Evolutionary conservation across 176 grass and related monocot genomes (phyloP).

Genomic region (Eremochloa ophiuroides): DNA sequence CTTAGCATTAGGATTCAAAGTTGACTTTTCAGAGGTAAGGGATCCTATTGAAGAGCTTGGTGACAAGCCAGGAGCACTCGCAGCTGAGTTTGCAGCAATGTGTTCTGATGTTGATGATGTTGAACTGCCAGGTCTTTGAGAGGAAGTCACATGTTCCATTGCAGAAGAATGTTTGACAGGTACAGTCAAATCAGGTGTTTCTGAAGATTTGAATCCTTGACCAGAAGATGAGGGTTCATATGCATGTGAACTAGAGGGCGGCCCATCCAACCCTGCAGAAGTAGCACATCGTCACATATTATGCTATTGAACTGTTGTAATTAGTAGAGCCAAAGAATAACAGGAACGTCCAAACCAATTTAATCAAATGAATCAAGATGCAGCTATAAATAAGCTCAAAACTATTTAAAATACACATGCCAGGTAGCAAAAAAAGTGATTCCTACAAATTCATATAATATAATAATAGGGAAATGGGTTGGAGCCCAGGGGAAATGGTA

Average conservation of each 20-base stretch:
- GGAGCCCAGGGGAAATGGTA: neutral
- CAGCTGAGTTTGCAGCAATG: constrained; percentile 44
- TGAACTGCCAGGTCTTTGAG: constrained; percentile 44
- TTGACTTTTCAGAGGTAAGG: constrained; percentile 54
- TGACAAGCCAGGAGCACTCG: constrained; percentile 45
- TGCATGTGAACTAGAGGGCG: constrained; percentile 31
- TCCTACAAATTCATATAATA: neutral
- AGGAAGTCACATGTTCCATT: constrained; percentile 28
- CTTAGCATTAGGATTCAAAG: constrained; percentile 68
- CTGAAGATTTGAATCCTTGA: constrained; percentile 33
- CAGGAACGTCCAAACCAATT: neutral
- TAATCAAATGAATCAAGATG: neutral
- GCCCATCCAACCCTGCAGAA: constrained; percentile 34
- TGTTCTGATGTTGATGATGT: constrained; percentile 43
- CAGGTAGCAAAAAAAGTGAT: constrained; percentile 4
- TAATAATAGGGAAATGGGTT: neutral
- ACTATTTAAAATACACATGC: neutral
- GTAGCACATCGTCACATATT: neutral
- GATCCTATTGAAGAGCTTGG: constrained; percentile 70
- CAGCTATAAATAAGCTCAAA: neutral
- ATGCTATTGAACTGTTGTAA: neutral
- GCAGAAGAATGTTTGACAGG: constrained; percentile 37
- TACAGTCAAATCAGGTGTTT: constrained; percentile 21
- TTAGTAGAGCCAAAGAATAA: neutral
- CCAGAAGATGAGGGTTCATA: constrained; percentile 38